Evolutionary conservation across 306 rosid species (phyloP).

Genomic region (Gleditsia sinensis): DNA sequence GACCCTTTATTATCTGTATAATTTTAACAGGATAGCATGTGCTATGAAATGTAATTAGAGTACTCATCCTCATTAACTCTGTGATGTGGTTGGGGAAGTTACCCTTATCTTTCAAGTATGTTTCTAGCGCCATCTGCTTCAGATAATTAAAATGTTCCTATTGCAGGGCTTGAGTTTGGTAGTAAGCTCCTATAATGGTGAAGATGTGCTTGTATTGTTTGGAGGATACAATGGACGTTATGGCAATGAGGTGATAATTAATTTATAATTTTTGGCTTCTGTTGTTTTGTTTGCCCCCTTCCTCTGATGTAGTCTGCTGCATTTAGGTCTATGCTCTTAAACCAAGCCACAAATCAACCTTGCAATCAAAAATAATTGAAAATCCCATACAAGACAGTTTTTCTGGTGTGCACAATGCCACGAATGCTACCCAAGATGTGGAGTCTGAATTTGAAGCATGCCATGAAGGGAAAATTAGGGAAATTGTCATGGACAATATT

Average conservation of each 20-base stretch:
- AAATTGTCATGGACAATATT: conserved; percentile 70
- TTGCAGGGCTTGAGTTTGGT: conserved; percentile 90
- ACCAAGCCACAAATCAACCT: conserved; percentile 90
- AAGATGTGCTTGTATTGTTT: conserved; percentile 78
- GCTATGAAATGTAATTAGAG: conserved; percentile 19
- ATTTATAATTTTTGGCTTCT: conserved; percentile 17
- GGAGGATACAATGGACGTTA: conserved; percentile 96
- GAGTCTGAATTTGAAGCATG: conserved; percentile 73
- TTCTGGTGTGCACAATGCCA: conserved; percentile 64
- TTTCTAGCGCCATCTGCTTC: conserved; percentile 26
- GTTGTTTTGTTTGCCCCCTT: conserved; percentile 27
- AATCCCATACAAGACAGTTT: conserved; percentile 69
- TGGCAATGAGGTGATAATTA: conserved; percentile 74
- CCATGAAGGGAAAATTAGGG: conserved; percentile 83
- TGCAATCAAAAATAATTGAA: conserved; percentile 71
- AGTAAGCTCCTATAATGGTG: conserved; percentile 72
- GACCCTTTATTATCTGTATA: neutral
- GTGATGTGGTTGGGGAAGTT: neutral
- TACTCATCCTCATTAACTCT: neutral
- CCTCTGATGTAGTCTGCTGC: conserved; percentile 32
- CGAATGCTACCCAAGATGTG: conserved; percentile 71
- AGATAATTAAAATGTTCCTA: conserved; percentile 32
- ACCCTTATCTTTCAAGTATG: neutral
- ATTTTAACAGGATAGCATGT: conserved; percentile 25
- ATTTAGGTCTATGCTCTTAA: conserved; percentile 80